phyloP scores from a whole-genome alignment of 768 basidiomycete species.

The Mycena albidolilacea region DNA sequence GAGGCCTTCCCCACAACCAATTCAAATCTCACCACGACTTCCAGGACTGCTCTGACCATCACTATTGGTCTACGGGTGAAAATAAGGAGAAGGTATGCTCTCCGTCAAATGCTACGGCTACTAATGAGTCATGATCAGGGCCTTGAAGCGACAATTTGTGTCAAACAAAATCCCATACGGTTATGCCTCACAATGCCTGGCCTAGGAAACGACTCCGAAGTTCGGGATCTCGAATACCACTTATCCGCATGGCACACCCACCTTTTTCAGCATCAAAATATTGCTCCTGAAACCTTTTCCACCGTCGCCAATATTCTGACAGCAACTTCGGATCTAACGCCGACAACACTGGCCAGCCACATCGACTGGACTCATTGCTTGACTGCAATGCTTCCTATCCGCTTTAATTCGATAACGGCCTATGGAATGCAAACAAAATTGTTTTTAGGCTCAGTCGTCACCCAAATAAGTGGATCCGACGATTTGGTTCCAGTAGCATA shows the following conservation, averaged over 20 bases:
- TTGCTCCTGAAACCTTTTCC: background rate
- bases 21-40: no score
- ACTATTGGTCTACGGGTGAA: background rate
- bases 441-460: slow-evolving; percentile 14
- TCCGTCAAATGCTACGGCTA: background rate
- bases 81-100: background rate
- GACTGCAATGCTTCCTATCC: background rate
- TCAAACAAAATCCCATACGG: background rate
- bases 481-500: background rate
- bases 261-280: background rate
- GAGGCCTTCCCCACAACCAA: no score
- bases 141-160: slow-evolving; percentile 9
- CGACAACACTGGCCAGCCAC: background rate
- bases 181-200: slow-evolving; percentile 1
- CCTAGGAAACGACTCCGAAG: background rate
- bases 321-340: background rate
- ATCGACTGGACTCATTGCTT: slow-evolving; percentile 2
- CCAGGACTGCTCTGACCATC: slow-evolving; percentile 2
- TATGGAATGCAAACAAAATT: background rate
- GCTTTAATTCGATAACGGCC: background rate
- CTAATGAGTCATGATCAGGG: background rate
- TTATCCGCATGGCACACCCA: slow-evolving; percentile 2
- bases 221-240: background rate
- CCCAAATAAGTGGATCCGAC: no score
- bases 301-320: background rate